Evolutionary conservation across 169 alveolate species (phyloP), one percentile per base, ranked within the genome.

Genomic region (Eimeria maxima): DNA sequence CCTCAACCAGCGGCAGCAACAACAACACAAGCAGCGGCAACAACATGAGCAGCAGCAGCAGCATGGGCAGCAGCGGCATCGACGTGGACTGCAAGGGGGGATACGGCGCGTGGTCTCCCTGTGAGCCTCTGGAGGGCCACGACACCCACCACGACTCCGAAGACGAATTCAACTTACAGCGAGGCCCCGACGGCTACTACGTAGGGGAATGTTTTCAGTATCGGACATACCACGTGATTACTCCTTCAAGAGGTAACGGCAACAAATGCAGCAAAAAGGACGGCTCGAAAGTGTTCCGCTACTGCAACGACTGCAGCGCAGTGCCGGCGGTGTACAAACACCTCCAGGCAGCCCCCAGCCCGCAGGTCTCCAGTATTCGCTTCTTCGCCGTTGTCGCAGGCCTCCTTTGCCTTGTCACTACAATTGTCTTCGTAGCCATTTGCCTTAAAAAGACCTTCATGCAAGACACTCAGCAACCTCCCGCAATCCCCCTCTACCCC

Each of bases 41-140:
- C 80, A 69, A 47, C 80, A 71, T 14, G 47, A 71, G 47, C 81
- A 71, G 47, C 81, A 71, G 81, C 81, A 71, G 81, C 50, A 71
- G 50, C 81, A 71, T 60, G 65, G 42, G 65, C 87, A 76, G 87
- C 63, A 76, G 87, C 63, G 44, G 87, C 29, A 42, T 45, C 4
- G 95, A 92, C 33, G 84, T 57, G 6, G 91, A 92, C 55, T 92
- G 95, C 84, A 69, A 92, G 42, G 95, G 95, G n/a, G 95, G 73
- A n/a, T 92, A 76, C 91, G 92, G 73, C 57, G 89, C 92, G 45
- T 92, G 95, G 95, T 76, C 92, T 27, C 65, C 42, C 38, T 92
- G 95, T 53, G 95, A 92, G 84, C 95, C 95, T 4, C 81, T 92
- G n/a, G 95, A 92, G 24, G 95, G 95, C 33, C 95, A 92, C 45